Evolutionary conservation across 148 eudicot genomes (phyloP).

Genomic region (Limonium bicolor): DNA sequence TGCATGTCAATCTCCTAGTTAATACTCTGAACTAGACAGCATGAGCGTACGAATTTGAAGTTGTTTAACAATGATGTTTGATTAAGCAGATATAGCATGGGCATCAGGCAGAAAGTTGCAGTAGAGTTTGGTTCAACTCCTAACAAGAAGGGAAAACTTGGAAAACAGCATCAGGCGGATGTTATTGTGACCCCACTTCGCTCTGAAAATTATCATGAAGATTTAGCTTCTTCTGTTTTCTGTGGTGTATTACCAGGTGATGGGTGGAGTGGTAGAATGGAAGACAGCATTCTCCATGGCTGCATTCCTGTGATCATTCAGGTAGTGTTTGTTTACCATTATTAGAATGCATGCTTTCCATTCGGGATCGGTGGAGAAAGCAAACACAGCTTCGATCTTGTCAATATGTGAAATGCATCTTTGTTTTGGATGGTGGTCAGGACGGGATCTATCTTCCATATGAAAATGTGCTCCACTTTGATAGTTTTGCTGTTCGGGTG

Average conservation of each 20-base stretch:
- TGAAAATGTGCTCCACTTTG: constrained; percentile 84
- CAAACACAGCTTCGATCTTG: no score
- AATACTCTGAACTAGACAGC: no score
- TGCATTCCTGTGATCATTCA: constrained; percentile 94
- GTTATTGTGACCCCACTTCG: constrained; percentile 78
- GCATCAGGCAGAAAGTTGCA: constrained; percentile 80
- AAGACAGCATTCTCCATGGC: constrained; percentile 90
- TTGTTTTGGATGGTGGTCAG: constrained; percentile 16
- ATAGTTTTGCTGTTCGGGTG: constrained; percentile 88
- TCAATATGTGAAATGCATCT: no score
- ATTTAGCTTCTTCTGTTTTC: constrained; percentile 64
- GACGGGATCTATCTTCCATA: constrained; percentile 93
- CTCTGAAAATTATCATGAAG: constrained; percentile 45
- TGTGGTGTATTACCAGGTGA: constrained; percentile 98
- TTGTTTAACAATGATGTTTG: no score
- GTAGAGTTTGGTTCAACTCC: constrained; percentile 81
- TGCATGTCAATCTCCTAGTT: no score
- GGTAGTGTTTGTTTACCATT: constrained; percentile 24
- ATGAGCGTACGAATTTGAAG: no score
- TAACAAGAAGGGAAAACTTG: constrained; percentile 70
- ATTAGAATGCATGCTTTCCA: no score
- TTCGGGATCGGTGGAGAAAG: no score
- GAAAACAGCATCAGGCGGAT: constrained; percentile 71
- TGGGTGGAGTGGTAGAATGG: constrained; percentile 99
- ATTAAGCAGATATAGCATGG: constrained; percentile 94